Base-by-base conservation (phyloP, 805 yeast genomes). In the Myxozyma lipomycoides region DNA sequence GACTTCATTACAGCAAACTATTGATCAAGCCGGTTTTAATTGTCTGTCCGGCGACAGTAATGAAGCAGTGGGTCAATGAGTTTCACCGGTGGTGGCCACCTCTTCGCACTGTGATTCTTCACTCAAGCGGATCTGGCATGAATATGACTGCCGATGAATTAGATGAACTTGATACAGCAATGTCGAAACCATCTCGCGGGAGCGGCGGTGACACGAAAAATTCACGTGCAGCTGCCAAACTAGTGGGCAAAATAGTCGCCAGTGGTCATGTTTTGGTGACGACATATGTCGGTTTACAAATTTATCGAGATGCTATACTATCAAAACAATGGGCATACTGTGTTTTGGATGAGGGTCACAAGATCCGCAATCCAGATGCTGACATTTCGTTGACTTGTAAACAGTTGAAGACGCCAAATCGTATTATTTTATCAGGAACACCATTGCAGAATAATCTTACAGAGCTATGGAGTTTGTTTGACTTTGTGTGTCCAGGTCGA, bases 31-130 rank as follows among this genome's bases (percentile, higher is more conserved):
- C 98, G 0, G 84, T 86, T 0, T 63, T 93, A 32, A 75, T 93
- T 38, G 96, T 93, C 0, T 95, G 96, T 59, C 98, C 98, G 0
- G 98, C 98, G 0, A 93, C 98, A 0, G 97, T 93, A 0, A 72
- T 93, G 75, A 84, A 81, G 53, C 98, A 93, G 64, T 93, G 98
- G 98, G 91, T 88, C n/a, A 84, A 83, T 55, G 98, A 93, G 67
- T 79, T 93, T 43, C 98, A 91, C 61, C 78, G 83, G 44, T 93
- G 98, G 98, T 93, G 98, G 98, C 97, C 98, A 2, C 88, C 97
- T 0, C 73, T 93, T 24, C 69, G 98, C 53, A 81, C 89, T 3
- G 81, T 86, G 3, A 87, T 93, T 43, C 69, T 93, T 28, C 98
- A 93, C 66, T 83, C 96, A 1, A 93, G 89, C 43, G 98, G 98